Percentiles rank a stretch among this genome's conserved stretches.
Conservation (phyloP, 2,329 filamentous ascomycete species). For the Chaetomiaceae sp. region DNA sequence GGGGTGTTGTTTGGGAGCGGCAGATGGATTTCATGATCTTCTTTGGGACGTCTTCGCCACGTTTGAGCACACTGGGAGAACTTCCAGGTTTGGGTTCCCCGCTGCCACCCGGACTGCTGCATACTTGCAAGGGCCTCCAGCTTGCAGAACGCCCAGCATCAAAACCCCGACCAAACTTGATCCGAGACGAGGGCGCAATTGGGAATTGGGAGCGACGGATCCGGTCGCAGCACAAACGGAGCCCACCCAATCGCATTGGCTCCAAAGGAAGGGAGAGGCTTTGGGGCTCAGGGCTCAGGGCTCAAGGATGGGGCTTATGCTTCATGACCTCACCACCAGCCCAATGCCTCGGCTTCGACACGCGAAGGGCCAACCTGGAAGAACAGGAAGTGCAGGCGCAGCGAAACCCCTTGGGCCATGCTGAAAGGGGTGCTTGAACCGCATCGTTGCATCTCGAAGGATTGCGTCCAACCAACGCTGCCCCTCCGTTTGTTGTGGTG, state of each 20-base stretch:
- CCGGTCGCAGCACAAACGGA: not conserved
- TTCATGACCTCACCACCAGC: slow-evolving; percentile 2
- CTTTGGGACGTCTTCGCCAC: not conserved
- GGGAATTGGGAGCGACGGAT: not conserved
- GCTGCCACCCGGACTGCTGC: too few species aligned
- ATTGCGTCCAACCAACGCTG: not conserved
- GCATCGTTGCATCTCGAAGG: slow-evolving; percentile 1
- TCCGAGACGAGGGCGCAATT: not conserved
- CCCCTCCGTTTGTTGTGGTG: too few species aligned
- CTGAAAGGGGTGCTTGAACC: too few species aligned
- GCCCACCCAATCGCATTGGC: not conserved
- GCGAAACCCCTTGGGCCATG: not conserved
- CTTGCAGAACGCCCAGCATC: not conserved
- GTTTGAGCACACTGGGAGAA: slow-evolving; percentile 5
- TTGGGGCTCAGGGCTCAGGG: not conserved
- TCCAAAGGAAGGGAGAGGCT: not conserved
- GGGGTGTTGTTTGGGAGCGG: slow-evolving; percentile 12
- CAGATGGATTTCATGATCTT: not conserved
- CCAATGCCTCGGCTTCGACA: slow-evolving; percentile 1
- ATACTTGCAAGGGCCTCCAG: slow-evolving; percentile 3
- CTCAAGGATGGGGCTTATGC: not conserved
- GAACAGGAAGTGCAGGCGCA: not conserved
- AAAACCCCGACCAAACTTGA: not conserved
- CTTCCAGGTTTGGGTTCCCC: slow-evolving; percentile 11
- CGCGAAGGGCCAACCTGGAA: not conserved